Evolutionary conservation across 2,329 filamentous ascomycete species (phyloP), one percentile per base, ranked within the genome.

Genomic region (Fusarium pseudoanthophilum): DNA sequence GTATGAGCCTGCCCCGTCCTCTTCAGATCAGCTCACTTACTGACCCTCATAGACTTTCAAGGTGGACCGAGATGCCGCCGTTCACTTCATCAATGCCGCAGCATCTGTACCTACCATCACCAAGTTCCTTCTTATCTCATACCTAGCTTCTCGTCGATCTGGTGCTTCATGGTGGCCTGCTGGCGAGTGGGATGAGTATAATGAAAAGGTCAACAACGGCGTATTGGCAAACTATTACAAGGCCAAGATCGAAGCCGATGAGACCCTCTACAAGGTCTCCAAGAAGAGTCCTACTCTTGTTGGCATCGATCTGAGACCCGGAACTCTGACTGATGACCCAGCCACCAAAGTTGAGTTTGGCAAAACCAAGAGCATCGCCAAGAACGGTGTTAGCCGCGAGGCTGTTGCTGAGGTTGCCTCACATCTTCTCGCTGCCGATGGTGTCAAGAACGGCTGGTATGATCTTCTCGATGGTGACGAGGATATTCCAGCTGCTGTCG

Each of bases 111-210:
- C 89, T 1, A 82, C 83, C 26, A 83, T 92, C 69, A 88, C 83
- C 7, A 88, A 89, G 67, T 92, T 92, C 81, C 84, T 93, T 55
- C 86, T 92, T 74, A 84, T 93, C 59, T 92, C 90, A 1, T 91
- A 91, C 72, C 79, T 89, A 16, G 85, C 85, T 65, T 87, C 88
- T 24, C 87, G 91, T 30, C 84, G 86, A 32, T 62, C 70, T 11
- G 82, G 82, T 36, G 87, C 90, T 2, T 73, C 85, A 1, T 92
- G 90, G 89, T 91, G 88, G 87, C 79, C 83, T 28, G 82, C 85
- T 10, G 84, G 82, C 15, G 81, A 81, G 63, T 90, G 87, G 86
- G 80, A 83, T n/a, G 79, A 86, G 43, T 82, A 82, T 49, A 84
- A 85, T 75, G 77, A 79, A 16, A 82, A 83, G 40, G 74, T 82